A percentile compares a stretch with the other conserved stretches of the same genome.
phyloP scores from a whole-genome alignment of 1,139 yeast genomes.

The Suhomyces coccinellae region DNA sequence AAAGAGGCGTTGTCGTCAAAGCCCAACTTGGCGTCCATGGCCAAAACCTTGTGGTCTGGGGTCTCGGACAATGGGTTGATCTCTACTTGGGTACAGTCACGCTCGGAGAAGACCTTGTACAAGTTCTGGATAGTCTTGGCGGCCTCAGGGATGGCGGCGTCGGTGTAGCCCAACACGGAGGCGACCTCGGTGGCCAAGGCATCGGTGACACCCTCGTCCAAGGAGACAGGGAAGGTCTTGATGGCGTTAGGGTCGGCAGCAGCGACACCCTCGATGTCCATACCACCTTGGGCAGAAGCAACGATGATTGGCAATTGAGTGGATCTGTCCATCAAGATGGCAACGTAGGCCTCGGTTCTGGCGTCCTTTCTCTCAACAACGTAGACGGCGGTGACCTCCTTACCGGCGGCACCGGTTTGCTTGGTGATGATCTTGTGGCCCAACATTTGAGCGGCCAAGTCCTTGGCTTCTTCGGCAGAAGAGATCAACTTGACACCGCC shows the following conservation, averaged over 20 bases:
- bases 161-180: slow-evolving; percentile 75
- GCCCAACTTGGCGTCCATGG: slow-evolving; percentile 99
- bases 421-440: slow-evolving; percentile 92
- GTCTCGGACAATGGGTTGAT: slow-evolving; percentile 98
- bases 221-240: slow-evolving; percentile 80
- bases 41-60: slow-evolving; percentile 82
- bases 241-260: slow-evolving; percentile 88
- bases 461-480: slow-evolving; percentile 83
- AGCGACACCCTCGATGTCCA: slow-evolving; percentile 99
- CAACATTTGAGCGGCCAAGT: slow-evolving; percentile 86
- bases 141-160: slow-evolving; percentile 79
- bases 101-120: slow-evolving; percentile 84
- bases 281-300: slow-evolving; percentile 98
- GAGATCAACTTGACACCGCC: slow-evolving; percentile 94
- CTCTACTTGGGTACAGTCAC: slow-evolving; percentile 97
- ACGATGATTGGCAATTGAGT: slow-evolving; percentile 90
- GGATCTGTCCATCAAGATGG: slow-evolving; percentile 92
- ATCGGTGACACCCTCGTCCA: slow-evolving; percentile 79
- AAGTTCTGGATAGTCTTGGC: slow-evolving; percentile 84
- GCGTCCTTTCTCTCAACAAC: slow-evolving; percentile 94
- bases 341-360: slow-evolving; percentile 90
- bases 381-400: slow-evolving; percentile 95
- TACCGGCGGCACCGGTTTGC: slow-evolving; percentile 98
- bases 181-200: slow-evolving; percentile 77
- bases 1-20: slow-evolving; percentile 95